A percentile compares a stretch with the other conserved stretches of the same genome.
phyloP scores from a whole-genome alignment of 768 basidiomycete species.

The Mrakia blollopis region DNA sequence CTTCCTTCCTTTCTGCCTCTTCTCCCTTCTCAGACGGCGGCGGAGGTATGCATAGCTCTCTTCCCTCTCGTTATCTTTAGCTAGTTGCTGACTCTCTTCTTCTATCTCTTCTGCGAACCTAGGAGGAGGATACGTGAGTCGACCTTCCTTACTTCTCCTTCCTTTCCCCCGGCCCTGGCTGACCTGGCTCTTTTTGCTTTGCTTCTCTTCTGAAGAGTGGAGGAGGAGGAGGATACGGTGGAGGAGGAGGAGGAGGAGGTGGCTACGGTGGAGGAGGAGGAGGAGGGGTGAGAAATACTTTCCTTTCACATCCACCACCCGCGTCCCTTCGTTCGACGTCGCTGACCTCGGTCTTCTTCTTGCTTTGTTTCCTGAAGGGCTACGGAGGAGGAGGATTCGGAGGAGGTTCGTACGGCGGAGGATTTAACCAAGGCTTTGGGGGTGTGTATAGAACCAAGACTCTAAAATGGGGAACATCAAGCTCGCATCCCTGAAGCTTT shows the following conservation, averaged over 20 bases:
- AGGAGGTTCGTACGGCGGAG: conserved; percentile 4
- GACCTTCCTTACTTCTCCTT: neutral
- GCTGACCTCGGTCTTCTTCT: no score
- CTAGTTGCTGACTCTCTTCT: neutral
- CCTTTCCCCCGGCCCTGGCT: neutral
- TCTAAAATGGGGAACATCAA: conserved; percentile 3
- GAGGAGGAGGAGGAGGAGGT: conserved; percentile 23
- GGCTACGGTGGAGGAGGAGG: conserved; percentile 15
- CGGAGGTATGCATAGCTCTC: no score
- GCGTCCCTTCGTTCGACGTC: no score
- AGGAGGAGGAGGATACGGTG: conserved; percentile 16
- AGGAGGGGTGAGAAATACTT: conserved; percentile 11
- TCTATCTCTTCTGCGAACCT: neutral
- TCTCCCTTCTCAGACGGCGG: neutral
- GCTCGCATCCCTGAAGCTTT: conserved; percentile 12
- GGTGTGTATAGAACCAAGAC: conserved; percentile 15
- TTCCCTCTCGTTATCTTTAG: neutral
- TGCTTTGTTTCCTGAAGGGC: no score
- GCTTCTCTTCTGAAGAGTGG: neutral
- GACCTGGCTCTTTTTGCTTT: neutral
- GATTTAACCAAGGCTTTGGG: neutral
- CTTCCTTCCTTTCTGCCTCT: neutral
- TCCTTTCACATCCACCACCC: no score
- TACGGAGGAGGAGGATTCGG: conserved; percentile 24
- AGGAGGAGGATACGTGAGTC: conserved; percentile 20